A percentile compares a stretch with the other conserved stretches of the same genome.
These are phyloP conservation scores for Leishmania mexicana DNA, from an alignment of 208 protist genomes.

Conservation along the genomic window DNA sequence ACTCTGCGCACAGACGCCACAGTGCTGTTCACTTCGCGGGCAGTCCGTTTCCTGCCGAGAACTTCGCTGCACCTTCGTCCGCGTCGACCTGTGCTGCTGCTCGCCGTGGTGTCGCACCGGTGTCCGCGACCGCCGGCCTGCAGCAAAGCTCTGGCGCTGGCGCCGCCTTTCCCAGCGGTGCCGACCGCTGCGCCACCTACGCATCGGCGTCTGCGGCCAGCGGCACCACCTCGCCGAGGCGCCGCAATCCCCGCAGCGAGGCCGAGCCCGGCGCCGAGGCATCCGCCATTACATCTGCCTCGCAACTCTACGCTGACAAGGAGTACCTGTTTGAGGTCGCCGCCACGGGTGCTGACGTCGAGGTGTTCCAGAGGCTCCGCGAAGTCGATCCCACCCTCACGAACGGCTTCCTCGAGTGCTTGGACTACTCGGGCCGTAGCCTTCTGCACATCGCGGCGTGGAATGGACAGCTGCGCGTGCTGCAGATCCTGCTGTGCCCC, in stretches of 20 bases:
- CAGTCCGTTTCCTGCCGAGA: conserved; percentile 12
- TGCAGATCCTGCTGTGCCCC: conserved; percentile 65
- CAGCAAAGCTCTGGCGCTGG: background rate
- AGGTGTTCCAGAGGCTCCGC: conserved; percentile 57
- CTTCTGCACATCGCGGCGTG: conserved; percentile 81
- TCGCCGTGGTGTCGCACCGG: conserved; percentile 14
- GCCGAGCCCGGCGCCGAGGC: background rate
- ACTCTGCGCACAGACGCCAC: conserved; percentile 6
- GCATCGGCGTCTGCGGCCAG: conserved; percentile 1
- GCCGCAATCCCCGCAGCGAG: conserved; percentile 12
- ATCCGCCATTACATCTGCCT: conserved; percentile 9
- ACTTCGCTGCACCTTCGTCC: background rate
- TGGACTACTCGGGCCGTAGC: conserved; percentile 79
- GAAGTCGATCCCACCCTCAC: conserved; percentile 61
- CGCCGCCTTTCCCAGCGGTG: background rate
- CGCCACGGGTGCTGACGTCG: conserved; percentile 37
- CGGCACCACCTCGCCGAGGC: conserved; percentile 11
- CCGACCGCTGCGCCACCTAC: background rate
- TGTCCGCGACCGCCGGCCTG: conserved; percentile 10
- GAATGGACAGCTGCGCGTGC: conserved; percentile 68
- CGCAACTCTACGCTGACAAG: conserved; percentile 39
- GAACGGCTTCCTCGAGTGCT: conserved; percentile 60
- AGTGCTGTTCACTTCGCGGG: background rate
- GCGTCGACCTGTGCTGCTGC: background rate
- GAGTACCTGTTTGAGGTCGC: conserved; percentile 53